phyloP scores from a whole-genome alignment of 306 rosid genomes.

The Cucumis melo region DNA sequence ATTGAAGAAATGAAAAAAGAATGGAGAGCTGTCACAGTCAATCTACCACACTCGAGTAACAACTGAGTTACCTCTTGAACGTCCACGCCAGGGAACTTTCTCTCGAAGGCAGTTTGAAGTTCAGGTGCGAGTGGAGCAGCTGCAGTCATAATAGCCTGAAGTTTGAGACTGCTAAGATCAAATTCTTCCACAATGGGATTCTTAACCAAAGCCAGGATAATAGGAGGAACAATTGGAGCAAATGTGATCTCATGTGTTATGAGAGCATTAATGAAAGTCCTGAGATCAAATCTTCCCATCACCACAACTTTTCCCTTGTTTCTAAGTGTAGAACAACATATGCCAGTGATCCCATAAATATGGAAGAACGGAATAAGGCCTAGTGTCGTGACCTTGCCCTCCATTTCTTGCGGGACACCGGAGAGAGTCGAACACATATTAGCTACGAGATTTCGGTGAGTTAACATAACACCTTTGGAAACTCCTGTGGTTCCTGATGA shows the following conservation, averaged over 20 bases:
- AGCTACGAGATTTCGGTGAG: conserved; percentile 64
- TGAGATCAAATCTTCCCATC: conserved; percentile 66
- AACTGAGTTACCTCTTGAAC: conserved; percentile 52
- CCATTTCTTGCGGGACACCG: conserved; percentile 37
- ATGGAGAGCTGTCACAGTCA: not conserved
- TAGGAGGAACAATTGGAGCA: conserved; percentile 90
- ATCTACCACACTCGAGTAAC: not conserved
- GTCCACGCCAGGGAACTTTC: conserved; percentile 62
- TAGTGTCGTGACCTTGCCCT: conserved; percentile 61
- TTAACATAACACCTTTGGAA: conserved; percentile 89
- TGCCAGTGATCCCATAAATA: conserved; percentile 86
- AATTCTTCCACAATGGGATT: conserved; percentile 71
- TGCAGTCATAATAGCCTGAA: conserved; percentile 76
- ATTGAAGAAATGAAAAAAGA: not conserved
- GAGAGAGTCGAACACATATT: conserved; percentile 78
- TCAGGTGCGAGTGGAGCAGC: conserved; percentile 96
- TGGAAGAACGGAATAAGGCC: conserved; percentile 85
- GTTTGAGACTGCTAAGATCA: conserved; percentile 69
- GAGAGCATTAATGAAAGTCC: conserved; percentile 57
- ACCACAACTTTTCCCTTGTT: conserved; percentile 88
- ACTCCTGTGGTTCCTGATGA: conserved; percentile 94
- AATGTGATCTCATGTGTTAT: conserved; percentile 59
- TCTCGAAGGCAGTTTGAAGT: conserved; percentile 47
- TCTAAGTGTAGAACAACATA: conserved; percentile 72
- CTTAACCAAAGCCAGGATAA: conserved; percentile 66